These are phyloP conservation scores for Nymphaea colorata DNA, from an alignment of 164 flowering plant species.

Conservation along the genomic window DNA sequence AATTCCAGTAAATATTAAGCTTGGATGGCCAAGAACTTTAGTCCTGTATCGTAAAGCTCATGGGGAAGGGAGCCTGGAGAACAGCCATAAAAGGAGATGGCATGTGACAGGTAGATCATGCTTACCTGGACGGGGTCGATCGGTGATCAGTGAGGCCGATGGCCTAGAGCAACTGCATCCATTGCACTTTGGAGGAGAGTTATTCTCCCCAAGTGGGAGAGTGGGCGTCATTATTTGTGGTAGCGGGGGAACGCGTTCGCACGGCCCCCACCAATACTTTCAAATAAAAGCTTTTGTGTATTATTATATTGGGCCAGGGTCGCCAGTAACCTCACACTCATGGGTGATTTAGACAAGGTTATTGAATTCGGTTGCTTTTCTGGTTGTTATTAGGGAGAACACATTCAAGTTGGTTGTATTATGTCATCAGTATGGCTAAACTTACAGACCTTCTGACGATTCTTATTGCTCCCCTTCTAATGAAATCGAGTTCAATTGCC, in stretches of 20 bases:
- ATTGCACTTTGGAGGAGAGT: slow-evolving; percentile 7
- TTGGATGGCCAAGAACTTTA: no score
- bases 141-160: slow-evolving; percentile 4
- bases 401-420: background rate
- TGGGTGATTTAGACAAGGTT: no score
- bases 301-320: no score
- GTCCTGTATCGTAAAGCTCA: no score
- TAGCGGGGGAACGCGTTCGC: slow-evolving; percentile 8
- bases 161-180: slow-evolving; percentile 7
- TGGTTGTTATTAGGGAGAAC: background rate
- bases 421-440: background rate
- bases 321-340: no score
- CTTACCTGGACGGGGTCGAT: slow-evolving; percentile 9
- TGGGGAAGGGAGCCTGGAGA: background rate
- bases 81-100: background rate
- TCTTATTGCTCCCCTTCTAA: background rate
- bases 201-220: slow-evolving; percentile 8
- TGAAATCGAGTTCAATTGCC: no score
- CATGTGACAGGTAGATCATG: background rate
- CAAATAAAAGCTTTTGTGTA: no score
- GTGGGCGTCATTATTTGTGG: slow-evolving; percentile 8
- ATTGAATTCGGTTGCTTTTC: background rate
- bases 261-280: slow-evolving; percentile 4
- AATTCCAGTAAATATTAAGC: no score
- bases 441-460: background rate